Base-by-base conservation (phyloP, 2,329 filamentous ascomycete genomes). In the Penicillium sp. region DNA sequence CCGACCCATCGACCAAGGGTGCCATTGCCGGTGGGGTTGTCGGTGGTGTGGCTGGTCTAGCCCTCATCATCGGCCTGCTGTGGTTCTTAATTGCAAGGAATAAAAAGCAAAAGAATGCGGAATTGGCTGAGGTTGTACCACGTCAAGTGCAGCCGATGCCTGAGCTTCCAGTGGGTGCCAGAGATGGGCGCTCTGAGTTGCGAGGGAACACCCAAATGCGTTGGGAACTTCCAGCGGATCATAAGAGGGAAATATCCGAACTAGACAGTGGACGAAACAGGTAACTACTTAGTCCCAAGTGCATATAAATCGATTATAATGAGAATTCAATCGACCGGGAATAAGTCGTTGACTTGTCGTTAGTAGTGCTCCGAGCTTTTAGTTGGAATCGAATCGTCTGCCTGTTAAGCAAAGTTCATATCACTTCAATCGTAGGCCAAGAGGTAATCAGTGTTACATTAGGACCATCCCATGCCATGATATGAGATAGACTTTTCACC, bases 11-110 rank as follows among this genome's bases (percentile, higher is more conserved):
- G 7, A 50, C 15, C 21, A 49, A 29, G 29, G 62, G 55, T 23
- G 53, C 60, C 5, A 61, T 63, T 9, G 50, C 21, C 0, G 60
- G 62, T n/a, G 60, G 60, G 3, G 53, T 56, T 9, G 58, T 59
- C 7, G 62, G 62, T 19, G 58, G 60, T 9, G 51, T 62, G 6
- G 58, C 33, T n/a, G 58, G 60, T 5, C 38, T 49, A 4, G 58
- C 51, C 19, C 29, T 61, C 4, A 56, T 63, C 9, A 31, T 47
- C 7, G 29, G 35, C 19, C 23, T 58, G n/a, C 10, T 47, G 4
- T 58, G 44, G 41, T 36, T 49, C 38, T 43, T 55, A 39, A 4
- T 50, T 27, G 33, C 31, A 27, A 50, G 35, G n/a, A 25, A 36
- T 21, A 39, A 36, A 17, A 50, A 50, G 25, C 48, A 41, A 27